These are phyloP conservation scores for Smittium mucronatum DNA, from an alignment of 371 early-diverging fungal species.

Conservation along the genomic window DNA sequence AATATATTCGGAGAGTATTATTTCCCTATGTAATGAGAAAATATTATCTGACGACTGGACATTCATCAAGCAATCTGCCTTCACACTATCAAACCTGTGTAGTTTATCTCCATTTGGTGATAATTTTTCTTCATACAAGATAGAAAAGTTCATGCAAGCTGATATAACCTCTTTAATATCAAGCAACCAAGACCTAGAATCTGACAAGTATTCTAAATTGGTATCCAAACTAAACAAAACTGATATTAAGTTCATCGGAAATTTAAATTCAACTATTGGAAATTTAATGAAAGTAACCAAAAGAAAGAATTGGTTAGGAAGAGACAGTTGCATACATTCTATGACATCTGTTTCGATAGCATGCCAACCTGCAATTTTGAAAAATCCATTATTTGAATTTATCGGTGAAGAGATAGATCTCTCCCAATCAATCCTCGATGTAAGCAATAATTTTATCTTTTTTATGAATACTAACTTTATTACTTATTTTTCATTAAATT, in stretches of 20 bases:
- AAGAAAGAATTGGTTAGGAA: not conserved
- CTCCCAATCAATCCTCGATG: no score
- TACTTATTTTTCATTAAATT: not conserved
- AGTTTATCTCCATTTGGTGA: not conserved
- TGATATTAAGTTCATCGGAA: not conserved
- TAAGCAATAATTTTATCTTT: no score
- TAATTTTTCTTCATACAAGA: not conserved
- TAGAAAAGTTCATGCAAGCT: not conserved
- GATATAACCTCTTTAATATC: not conserved
- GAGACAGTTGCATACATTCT: not conserved
- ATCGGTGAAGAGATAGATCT: no score
- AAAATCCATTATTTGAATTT: no score
- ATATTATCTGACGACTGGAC: not conserved
- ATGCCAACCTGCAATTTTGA: not conserved
- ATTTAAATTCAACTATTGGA: not conserved
- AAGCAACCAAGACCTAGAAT: not conserved
- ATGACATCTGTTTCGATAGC: not conserved
- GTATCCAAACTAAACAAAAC: not conserved
- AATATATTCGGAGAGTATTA: not conserved
- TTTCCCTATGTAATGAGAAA: not conserved
- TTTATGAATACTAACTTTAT: conserved; percentile 2
- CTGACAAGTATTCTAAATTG: not conserved
- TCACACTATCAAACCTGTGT: not conserved
- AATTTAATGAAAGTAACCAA: not conserved
- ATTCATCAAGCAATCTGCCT: not conserved